Percentiles rank a stretch among this genome's conserved stretches.
These are phyloP conservation scores for Trebouxiophyceae sp. DNA, from an alignment of 163 green algal genomes.

Conservation along the genomic window DNA sequence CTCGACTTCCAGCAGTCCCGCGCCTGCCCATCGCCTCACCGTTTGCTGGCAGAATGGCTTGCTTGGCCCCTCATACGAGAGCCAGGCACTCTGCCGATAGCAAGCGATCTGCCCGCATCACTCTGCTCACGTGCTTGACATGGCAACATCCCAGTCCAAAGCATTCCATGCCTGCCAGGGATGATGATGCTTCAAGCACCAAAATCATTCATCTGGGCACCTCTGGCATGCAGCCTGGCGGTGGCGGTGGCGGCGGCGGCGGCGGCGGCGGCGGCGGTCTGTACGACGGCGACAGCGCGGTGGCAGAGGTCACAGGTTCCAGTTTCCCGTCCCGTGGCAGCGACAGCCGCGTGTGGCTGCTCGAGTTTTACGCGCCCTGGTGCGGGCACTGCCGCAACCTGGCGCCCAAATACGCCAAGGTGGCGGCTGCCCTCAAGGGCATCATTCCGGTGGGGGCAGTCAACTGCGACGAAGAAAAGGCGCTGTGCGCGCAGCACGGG, in stretches of 20 bases:
- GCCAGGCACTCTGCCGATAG: too few relatives aligned
- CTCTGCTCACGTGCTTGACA: too few relatives aligned
- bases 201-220: too few relatives aligned
- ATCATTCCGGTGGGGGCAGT: slow-evolving; percentile 72
- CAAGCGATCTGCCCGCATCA: too few relatives aligned
- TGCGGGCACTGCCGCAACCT: slow-evolving; percentile 76
- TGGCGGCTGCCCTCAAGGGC: slow-evolving; percentile 59
- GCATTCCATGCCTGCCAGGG: too few relatives aligned
- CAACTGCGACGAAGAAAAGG: slow-evolving; percentile 74
- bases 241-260: slow-evolving; percentile 10
- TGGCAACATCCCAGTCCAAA: too few relatives aligned
- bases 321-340: slow-evolving; percentile 38
- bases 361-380: slow-evolving; percentile 84
- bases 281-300: slow-evolving; percentile 45
- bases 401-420: slow-evolving; percentile 59
- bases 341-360: slow-evolving; percentile 50
- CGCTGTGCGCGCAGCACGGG: slow-evolving; percentile 55
- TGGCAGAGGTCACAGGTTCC: slow-evolving; percentile 34
- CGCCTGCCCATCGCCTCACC: too few relatives aligned
- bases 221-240: too few relatives aligned
- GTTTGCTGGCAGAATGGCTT: too few relatives aligned
- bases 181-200: too few relatives aligned
- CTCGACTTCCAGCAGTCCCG: too few relatives aligned
- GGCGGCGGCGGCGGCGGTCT: slow-evolving; percentile 19
- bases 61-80: too few relatives aligned